These are phyloP conservation scores for Loxodes magnus DNA, from an alignment of 73 alveolate species.

Conservation along the genomic window DNA sequence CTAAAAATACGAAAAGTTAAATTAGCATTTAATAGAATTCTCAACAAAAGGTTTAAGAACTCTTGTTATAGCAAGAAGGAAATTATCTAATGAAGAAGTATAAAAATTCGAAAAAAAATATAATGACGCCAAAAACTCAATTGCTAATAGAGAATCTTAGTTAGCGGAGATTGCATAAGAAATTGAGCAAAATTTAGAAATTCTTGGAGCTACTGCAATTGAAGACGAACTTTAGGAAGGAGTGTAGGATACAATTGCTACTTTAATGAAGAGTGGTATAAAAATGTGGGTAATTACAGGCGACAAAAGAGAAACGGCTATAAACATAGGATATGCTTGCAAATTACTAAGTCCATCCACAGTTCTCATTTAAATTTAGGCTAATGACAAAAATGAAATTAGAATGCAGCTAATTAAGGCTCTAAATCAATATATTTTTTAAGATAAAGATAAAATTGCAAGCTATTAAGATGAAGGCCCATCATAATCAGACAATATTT, in stretches of 20 bases:
- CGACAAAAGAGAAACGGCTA: slow-evolving; percentile 71
- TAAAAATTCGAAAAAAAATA: slow-evolving; percentile 39
- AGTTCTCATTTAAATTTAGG: slow-evolving; percentile 6
- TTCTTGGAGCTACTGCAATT: slow-evolving; percentile 93
- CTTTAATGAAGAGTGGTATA: slow-evolving; percentile 56
- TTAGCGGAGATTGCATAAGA: slow-evolving; percentile 53
- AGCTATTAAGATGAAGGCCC: too few species aligned
- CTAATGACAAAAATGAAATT: neutral
- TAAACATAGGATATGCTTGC: slow-evolving; percentile 70
- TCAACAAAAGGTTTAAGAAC: slow-evolving; percentile 52
- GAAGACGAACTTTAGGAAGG: slow-evolving; percentile 90
- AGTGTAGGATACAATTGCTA: slow-evolving; percentile 58
- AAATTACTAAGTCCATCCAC: slow-evolving; percentile 31
- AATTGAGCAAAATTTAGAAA: slow-evolving; percentile 63
- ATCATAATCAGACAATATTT: too few species aligned
- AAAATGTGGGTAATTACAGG: slow-evolving; percentile 92
- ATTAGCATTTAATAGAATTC: slow-evolving; percentile 12
- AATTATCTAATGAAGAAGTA: slow-evolving; percentile 42
- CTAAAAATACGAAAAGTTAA: neutral
- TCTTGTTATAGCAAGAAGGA: slow-evolving; percentile 57
- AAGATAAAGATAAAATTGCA: too few species aligned
- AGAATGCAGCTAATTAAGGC: neutral
- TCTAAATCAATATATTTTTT: too few species aligned
- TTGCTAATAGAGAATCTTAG: slow-evolving; percentile 58
- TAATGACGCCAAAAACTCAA: slow-evolving; percentile 29